A percentile compares a stretch with the other conserved stretches of the same genome.
phyloP scores from a whole-genome alignment of 768 basidiomycete species.

The Tulasnella calospora region DNA sequence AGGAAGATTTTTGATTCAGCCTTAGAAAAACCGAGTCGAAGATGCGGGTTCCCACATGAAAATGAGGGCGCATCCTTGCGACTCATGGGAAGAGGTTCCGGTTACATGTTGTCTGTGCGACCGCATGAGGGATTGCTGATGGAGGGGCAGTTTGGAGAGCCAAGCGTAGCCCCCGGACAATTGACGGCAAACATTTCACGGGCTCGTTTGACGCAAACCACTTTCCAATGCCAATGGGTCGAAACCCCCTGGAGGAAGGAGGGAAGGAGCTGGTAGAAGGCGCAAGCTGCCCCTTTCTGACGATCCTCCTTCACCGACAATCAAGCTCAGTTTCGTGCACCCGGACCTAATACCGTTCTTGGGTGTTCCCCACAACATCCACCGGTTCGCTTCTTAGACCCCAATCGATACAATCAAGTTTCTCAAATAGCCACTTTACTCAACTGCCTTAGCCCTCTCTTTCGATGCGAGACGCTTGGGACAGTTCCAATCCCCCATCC shows the following conservation, averaged over 20 bases:
- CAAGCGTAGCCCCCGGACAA: neutral
- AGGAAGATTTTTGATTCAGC: neutral
- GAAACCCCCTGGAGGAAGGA: neutral
- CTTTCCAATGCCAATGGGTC: neutral
- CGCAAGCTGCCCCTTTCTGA: neutral
- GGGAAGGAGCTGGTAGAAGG: neutral
- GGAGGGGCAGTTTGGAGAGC: neutral
- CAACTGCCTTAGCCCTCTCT: neutral
- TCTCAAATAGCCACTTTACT: neutral
- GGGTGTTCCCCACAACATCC: slow-evolving; percentile 10
- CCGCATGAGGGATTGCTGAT: neutral
- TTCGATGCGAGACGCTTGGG: neutral
- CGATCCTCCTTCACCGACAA: neutral
- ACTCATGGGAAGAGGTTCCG: neutral
- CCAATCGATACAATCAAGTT: neutral
- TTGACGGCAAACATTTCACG: neutral
- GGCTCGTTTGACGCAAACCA: no score
- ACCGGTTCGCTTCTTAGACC: neutral
- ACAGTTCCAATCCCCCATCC: neutral
- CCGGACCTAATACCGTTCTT: slow-evolving; percentile 1
- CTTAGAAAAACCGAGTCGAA: neutral
- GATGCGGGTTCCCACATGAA: neutral
- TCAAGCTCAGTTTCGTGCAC: neutral
- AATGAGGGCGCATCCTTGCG: neutral
- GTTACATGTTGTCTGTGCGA: neutral